Percentiles rank a stretch among this genome's conserved stretches.
Conservation (phyloP, 208 protist genomes). For the Kentomonas sorsogonicus region DNA sequence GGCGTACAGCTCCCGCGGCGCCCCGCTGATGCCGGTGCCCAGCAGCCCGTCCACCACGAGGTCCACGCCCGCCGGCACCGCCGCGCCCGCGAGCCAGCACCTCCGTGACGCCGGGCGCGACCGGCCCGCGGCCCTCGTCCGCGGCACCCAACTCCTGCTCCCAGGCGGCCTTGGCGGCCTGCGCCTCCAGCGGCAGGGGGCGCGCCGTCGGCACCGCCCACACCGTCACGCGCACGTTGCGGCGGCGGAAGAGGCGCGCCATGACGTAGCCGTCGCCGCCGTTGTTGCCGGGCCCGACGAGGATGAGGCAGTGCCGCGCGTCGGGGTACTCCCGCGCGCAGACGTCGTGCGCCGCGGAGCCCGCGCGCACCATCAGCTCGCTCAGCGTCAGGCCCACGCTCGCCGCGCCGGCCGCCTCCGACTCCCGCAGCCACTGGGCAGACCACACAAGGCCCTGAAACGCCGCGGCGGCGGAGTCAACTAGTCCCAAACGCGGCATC, state of each 20-base stretch:
- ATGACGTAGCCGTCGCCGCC: slow-evolving; percentile 84
- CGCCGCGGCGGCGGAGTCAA: no score
- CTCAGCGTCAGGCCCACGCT: slow-evolving; percentile 47
- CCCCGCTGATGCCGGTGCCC: slow-evolving; percentile 63
- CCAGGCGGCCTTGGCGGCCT: slow-evolving; percentile 36
- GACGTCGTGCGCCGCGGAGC: slow-evolving; percentile 47
- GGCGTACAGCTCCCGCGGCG: slow-evolving; percentile 56
- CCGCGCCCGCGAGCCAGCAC: not conserved
- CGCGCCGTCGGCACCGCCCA: slow-evolving; percentile 42
- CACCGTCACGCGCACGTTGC: slow-evolving; percentile 46
- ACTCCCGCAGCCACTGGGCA: slow-evolving; percentile 60
- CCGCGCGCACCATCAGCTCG: slow-evolving; percentile 66
- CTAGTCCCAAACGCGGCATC: no score
- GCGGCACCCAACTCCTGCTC: slow-evolving; percentile 23
- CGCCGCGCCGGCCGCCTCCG: slow-evolving; percentile 51
- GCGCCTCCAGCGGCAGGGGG: slow-evolving; percentile 53
- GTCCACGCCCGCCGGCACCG: slow-evolving; percentile 37
- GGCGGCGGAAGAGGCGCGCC: slow-evolving; percentile 40
- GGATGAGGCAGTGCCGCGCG: slow-evolving; percentile 53
- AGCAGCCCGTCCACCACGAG: slow-evolving; percentile 77
- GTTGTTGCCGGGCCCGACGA: slow-evolving; percentile 84
- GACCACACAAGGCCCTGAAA: slow-evolving; percentile 43
- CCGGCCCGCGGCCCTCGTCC: no score
- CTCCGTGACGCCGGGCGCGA: not conserved
- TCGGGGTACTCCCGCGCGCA: slow-evolving; percentile 27